Evolutionary conservation across 768 basidiomycete species (phyloP), one percentile per base, ranked within the genome.

Genomic region (Leccinum truebloodii): DNA sequence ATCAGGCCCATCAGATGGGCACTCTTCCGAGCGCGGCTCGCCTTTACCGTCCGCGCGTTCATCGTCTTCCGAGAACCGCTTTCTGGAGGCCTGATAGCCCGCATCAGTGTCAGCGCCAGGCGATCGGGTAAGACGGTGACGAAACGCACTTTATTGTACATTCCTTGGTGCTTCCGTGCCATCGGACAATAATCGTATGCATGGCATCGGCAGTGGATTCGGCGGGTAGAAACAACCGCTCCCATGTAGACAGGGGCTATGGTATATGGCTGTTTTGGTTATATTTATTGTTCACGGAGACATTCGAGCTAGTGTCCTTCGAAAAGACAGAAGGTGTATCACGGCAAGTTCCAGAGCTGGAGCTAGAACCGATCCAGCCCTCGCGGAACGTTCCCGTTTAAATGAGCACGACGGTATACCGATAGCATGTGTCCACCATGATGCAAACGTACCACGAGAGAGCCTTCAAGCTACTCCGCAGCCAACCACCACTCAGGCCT

Each of bases 341-440:
- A 93, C 66, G 90, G 88, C 4, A 41, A 41, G 75, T 88, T 18
- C 83, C 86, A 63, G 84, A 86, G 61, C 88, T 89, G 28, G 83
- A 79, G 39, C 80, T 79, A 60, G 83, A 85, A 59, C 71, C 75
- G 4, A 66, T 73, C 16, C 72, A 75, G 60, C 75, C 77, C 10
- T 80, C 86, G 1, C 86, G 88, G 0, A 87, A 88, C 63, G 78
- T 98, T 59, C 83, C 98, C 16, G 94, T 97, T 22, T 94, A 96
- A 90, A 89, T 3, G 92, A 95, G 59, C 89, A 95, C 54, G 90
- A 95, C 73, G 94, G 88, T 0, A 77, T 79, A 59, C 76, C 86
- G 4, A 79, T 98, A 22, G 95, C 94, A 24, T 94, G 95, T 54
- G 87, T 98, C 70, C 94, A 86, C 73, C 76, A 98, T 52, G 95